Base-by-base conservation (phyloP, 2,329 filamentous ascomycete genomes). In the Fusarium redolens region DNA sequence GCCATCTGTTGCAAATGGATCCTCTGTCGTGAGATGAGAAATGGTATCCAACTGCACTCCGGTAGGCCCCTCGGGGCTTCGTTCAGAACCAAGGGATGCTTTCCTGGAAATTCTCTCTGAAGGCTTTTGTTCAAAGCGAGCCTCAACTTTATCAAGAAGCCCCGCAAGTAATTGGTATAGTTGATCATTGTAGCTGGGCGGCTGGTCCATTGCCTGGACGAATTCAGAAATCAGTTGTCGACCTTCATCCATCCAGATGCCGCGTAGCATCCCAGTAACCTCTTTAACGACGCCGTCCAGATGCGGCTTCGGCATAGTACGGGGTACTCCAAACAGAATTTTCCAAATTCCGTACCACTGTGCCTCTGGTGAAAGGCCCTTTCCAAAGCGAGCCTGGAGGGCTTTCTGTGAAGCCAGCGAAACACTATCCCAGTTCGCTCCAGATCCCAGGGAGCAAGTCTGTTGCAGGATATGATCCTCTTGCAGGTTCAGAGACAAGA, bases 171-270 rank as follows among this genome's bases (percentile, higher is more conserved):
- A 7, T 31, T 31, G 14, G 3, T n/a, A 48, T 1, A 48, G 14
- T 15, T 48, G 6, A 3, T 48, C 28, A 8, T 15, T 48, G 4
- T 48, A 48, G 28, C 10, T 15, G 8, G 47, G n/a, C n/a, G 47
- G 30, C 15, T 50, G 47, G 3, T 33, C n/a, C 0, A 1, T 18
- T 0, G 30, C 8, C 4, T 51, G 0, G 0, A 35, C 30, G n/a
- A 51, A 51, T n/a, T 25, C n/a, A 3, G n/a, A 51, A 0, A 51
- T 51, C 11, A 18, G 2, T 1, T 2, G 15, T 7, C n/a, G 12
- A 0, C 47, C 47, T 0, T 51, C 47, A 25, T 51, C 47, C 1
- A 51, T 4, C 30, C 47, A 51, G 2, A 25, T 51, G 0, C 30
- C 30, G 0, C 47, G 47, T 2, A 51, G 5, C 18, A 51, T 51